A percentile compares a stretch with the other conserved stretches of the same genome.
These are phyloP conservation scores for Clavariopsis aquatica DNA, from an alignment of 495 filamentous ascomycete genomes.

Conservation along the genomic window DNA sequence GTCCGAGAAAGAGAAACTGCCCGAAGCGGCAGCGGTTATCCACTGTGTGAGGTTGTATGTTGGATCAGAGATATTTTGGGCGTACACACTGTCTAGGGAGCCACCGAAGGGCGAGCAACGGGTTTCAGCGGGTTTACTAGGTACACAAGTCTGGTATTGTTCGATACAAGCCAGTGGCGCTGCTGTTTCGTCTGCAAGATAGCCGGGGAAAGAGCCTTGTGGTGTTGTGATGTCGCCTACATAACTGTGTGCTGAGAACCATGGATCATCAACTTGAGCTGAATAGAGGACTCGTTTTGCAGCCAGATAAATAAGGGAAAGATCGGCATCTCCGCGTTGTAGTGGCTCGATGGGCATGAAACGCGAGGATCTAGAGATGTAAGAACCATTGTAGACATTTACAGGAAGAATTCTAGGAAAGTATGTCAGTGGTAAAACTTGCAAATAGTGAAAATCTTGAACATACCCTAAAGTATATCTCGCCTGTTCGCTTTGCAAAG, in stretches of 20 bases:
- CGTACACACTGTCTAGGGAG: background rate
- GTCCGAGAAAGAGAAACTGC: conserved; percentile 13
- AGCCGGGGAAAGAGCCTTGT: background rate
- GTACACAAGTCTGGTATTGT: conserved; percentile 31
- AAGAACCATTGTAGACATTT: background rate
- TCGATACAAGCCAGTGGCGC: conserved; percentile 7
- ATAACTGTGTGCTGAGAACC: conserved; percentile 15
- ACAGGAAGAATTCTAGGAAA: background rate
- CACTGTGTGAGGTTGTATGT: conserved; percentile 1
- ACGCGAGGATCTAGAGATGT: background rate
- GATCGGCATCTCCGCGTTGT: conserved; percentile 12
- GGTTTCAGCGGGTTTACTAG: background rate
- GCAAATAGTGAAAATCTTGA: background rate
- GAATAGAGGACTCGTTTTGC: conserved; percentile 6
- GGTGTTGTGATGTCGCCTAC: background rate
- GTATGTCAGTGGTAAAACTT: background rate
- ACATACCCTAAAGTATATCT: background rate
- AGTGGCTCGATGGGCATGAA: conserved; percentile 17
- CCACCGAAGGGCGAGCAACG: conserved; percentile 19
- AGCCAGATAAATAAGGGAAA: conserved; percentile 12
- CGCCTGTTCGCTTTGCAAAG: background rate
- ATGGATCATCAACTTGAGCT: conserved; percentile 13
- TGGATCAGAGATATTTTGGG: background rate
- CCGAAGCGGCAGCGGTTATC: background rate
- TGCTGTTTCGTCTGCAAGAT: conserved; percentile 14